Evolutionary conservation across 371 early-diverging fungal species (phyloP).

Genomic region (Rhizopus sp.): DNA sequence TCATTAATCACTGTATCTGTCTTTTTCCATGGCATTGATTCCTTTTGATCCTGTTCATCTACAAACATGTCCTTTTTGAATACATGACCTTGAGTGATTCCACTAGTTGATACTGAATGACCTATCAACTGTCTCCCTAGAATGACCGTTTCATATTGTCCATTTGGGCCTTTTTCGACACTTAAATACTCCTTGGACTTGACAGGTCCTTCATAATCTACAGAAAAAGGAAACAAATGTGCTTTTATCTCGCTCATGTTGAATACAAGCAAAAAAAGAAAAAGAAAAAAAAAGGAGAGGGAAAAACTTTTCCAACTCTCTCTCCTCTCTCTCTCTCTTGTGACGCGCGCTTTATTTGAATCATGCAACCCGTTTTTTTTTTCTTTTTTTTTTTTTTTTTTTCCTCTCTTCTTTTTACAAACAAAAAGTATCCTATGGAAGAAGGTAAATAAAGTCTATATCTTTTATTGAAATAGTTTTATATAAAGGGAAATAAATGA

Average conservation of each 20-base stretch:
- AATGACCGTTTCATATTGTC: slow-evolving; percentile 14
- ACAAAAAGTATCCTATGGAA: too few relatives aligned
- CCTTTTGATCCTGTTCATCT: slow-evolving; percentile 11
- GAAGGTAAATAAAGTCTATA: too few relatives aligned
- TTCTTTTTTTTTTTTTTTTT: too few relatives aligned
- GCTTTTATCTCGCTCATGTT: slow-evolving; percentile 16
- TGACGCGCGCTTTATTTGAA: not conserved
- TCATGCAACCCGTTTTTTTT: too few relatives aligned
- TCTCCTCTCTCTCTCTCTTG: slow-evolving; percentile 1
- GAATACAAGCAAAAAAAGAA: not conserved
- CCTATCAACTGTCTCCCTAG: slow-evolving; percentile 24
- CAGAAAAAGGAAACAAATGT: slow-evolving; percentile 27
- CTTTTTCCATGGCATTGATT: slow-evolving; percentile 16
- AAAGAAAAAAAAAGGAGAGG: not conserved
- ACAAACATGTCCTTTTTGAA: slow-evolving; percentile 1
- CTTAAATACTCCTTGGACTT: slow-evolving; percentile 22
- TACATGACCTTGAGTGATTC: slow-evolving; percentile 7
- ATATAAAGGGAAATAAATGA: too few relatives aligned
- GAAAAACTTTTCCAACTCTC: not conserved
- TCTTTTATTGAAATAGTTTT: too few relatives aligned
- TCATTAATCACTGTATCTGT: slow-evolving; percentile 15
- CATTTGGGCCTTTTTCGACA: slow-evolving; percentile 8
- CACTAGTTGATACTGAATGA: slow-evolving; percentile 8
- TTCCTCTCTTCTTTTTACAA: too few relatives aligned
- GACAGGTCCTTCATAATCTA: slow-evolving; percentile 19